phyloP scores from a whole-genome alignment of 495 filamentous ascomycete species.

The Trichoderma erinaceum region DNA sequence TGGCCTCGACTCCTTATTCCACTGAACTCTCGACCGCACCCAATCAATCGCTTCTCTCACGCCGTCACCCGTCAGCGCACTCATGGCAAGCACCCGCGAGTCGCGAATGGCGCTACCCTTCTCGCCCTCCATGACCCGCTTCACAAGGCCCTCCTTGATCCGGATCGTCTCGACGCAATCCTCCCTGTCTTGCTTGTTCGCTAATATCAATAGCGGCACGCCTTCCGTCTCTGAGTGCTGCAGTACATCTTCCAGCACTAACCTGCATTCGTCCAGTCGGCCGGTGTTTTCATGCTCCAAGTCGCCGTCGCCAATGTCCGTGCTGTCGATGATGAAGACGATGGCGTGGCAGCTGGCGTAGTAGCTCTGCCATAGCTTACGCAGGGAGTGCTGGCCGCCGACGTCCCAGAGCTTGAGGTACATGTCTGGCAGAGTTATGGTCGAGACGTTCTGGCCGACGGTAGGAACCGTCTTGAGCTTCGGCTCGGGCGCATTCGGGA shows the following conservation, averaged over 20 bases:
- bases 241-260: conserved; percentile 83
- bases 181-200: conserved; percentile 96
- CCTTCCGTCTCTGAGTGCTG: conserved; percentile 78
- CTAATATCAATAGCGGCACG: conserved; percentile 85
- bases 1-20: conserved; percentile 90
- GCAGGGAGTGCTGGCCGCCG: conserved; percentile 82
- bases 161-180: conserved; percentile 95
- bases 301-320: conserved; percentile 78
- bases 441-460: conserved; percentile 93
- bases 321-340: conserved; percentile 92
- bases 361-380: conserved; percentile 92
- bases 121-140: conserved; percentile 91
- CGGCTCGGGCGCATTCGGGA: conserved; percentile 54
- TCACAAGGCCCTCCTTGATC: conserved; percentile 92
- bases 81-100: conserved; percentile 84
- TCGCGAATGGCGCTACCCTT: conserved; percentile 78
- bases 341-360: conserved; percentile 92
- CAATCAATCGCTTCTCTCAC: conserved; percentile 95
- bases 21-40: conserved; percentile 83
- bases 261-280: conserved; percentile 77
- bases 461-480: conserved; percentile 81
- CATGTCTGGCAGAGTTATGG: conserved; percentile 79
- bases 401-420: conserved; percentile 99
- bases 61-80: conserved; percentile 82
- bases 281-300: conserved; percentile 54